Evolutionary conservation across 2,329 filamentous ascomycete species (phyloP), one percentile per base, ranked within the genome.

Genomic region (Coniochaeta hoffmannii): DNA sequence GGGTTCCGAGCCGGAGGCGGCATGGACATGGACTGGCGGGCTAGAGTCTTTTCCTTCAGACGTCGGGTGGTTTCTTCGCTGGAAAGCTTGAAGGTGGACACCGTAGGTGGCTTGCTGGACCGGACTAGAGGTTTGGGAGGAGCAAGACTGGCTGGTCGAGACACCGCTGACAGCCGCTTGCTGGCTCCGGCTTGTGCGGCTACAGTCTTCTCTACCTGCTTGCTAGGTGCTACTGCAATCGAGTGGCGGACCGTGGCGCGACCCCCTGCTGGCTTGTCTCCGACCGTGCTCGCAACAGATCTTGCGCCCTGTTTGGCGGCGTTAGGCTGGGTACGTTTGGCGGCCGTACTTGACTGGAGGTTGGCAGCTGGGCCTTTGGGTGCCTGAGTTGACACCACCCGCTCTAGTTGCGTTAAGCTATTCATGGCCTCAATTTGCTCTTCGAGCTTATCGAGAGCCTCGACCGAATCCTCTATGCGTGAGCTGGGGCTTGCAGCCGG

Each of bases 401-500:
- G 67, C 17, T 66, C 63, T 11, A 73, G 57, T 1, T 64, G 67
- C 0, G 76, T 65, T 11, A 74, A 67, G n/a, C 68, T 68, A 52
- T 71, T 64, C 32, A 83, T 71, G 1, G 75, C 79, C 60, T 86
- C 82, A 10, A 86, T 72, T 52, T 84, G 75, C 31, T 86, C 83
- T 60, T 86, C 82, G 15, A 86, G 72, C 57, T 74, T 73, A 63
- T 86, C 83, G 19, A 86, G 71, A 59, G 81, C 82, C 64, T 84
- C 82, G 9, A 86, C 70, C 1, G 82, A 85, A 64, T 86, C 83
- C 63, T 86, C 83, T 52, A 86, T 86, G 17, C 81, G 77, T 26
- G 76, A 66, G 49, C 49, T 51, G n/a, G 49, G 31, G 31, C n/a
- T 51, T 32, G 49, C 19, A 6, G 41, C 41, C 11, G 41, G 41